Conservation (phyloP, 306 rosid species). For the Cucumis sativus region Cucumber_9930_V3 NC_026655.2:18822501-18823000, state of each 20-base stretch:
- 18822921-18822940: background rate
- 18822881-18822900: background rate
- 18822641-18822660: background rate
- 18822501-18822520: conserved; percentile 35
- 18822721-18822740: background rate
- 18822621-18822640: background rate
- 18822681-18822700: background rate
- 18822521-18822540: background rate
- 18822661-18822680: background rate
- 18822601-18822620: background rate
- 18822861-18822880: background rate
- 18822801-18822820: background rate
- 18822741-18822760: background rate
- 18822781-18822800: background rate
- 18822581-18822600: background rate
- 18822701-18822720: background rate
- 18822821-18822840: background rate
- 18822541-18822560: background rate
- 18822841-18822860: background rate
- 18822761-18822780: background rate
- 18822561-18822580: background rate
- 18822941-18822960: background rate
- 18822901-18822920: background rate
- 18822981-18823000: background rate
- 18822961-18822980: background rate